phyloP scores from a whole-genome alignment of 164 flowering plant species.

The Tetracentron sinense region DNA sequence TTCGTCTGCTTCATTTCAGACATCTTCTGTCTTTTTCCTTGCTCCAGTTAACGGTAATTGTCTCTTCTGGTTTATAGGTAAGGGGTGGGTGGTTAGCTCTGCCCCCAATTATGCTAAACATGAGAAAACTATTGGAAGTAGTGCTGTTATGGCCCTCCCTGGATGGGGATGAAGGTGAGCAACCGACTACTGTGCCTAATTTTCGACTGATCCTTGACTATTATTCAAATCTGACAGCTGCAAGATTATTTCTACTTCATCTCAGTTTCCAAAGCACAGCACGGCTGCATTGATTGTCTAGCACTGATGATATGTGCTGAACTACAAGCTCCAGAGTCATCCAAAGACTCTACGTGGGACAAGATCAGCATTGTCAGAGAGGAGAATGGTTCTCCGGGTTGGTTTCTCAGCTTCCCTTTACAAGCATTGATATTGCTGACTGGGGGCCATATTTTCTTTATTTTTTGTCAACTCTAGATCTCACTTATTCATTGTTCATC shows the following conservation, averaged over 20 bases:
- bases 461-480: not conserved
- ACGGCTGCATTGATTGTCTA: slow-evolving; percentile 86
- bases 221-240: slow-evolving; percentile 6
- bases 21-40: not conserved
- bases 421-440: not conserved
- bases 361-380: slow-evolving; percentile 12
- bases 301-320: slow-evolving; percentile 83
- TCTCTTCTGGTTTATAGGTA: slow-evolving; percentile 25
- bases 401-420: slow-evolving; percentile 1
- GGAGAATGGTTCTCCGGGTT: slow-evolving; percentile 20
- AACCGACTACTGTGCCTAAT: not conserved
- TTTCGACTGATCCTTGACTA: not conserved
- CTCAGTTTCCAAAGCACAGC: slow-evolving; percentile 81
- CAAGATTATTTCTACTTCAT: slow-evolving; percentile 2
- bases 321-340: slow-evolving; percentile 37
- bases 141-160: slow-evolving; percentile 62
- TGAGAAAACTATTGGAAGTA: slow-evolving; percentile 41
- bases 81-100: slow-evolving; percentile 45
- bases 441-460: not conserved
- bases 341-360: slow-evolving; percentile 14
- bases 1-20: not conserved
- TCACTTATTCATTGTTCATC: not conserved
- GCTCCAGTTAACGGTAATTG: not conserved
- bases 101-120: slow-evolving; percentile 40
- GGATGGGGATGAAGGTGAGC: slow-evolving; percentile 61